A percentile compares a stretch with the other conserved stretches of the same genome.
These are phyloP conservation scores for Tieghemiomyces parasiticus DNA, from an alignment of 192 early-diverging fungal genomes.

Conservation along the genomic window DNA sequence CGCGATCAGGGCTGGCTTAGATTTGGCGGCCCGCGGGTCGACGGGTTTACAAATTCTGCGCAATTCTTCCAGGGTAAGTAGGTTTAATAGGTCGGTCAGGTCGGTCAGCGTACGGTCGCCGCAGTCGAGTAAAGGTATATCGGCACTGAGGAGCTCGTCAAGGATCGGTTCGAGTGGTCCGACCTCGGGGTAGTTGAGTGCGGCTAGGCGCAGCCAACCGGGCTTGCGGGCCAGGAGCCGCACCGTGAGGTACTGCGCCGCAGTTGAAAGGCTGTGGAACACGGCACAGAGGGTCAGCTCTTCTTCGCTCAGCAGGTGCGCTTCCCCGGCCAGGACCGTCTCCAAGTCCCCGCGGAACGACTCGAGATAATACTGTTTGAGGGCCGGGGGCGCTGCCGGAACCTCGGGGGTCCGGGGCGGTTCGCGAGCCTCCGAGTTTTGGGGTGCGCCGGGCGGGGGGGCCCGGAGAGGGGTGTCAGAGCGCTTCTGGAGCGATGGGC, in stretches of 20 bases:
- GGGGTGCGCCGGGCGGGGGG: no score
- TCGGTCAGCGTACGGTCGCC: neutral
- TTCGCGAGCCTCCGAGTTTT: no score
- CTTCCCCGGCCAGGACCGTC: neutral
- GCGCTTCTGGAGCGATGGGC: no score
- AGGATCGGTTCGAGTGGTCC: neutral
- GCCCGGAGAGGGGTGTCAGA: no score
- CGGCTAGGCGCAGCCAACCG: constrained; percentile 2
- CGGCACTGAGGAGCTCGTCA: neutral
- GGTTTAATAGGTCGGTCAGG: neutral
- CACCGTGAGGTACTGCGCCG: constrained; percentile 5
- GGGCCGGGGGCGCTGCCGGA: neutral
- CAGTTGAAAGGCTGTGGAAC: constrained; percentile 1
- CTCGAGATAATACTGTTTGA: constrained; percentile 9
- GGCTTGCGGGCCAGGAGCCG: constrained; percentile 1
- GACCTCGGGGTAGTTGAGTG: constrained; percentile 4
- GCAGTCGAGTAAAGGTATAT: neutral
- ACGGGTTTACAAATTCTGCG: neutral
- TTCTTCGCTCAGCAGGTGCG: constrained; percentile 1
- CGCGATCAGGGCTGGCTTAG: neutral
- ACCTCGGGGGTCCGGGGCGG: no score
- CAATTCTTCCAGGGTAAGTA: constrained; percentile 8
- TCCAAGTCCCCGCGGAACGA: neutral
- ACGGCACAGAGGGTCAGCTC: constrained; percentile 8
- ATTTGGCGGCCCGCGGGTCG: neutral